These are phyloP conservation scores for Pseudogymnoascus sp. DNA, from an alignment of 2,329 filamentous ascomycete species.

Conservation along the genomic window DNA sequence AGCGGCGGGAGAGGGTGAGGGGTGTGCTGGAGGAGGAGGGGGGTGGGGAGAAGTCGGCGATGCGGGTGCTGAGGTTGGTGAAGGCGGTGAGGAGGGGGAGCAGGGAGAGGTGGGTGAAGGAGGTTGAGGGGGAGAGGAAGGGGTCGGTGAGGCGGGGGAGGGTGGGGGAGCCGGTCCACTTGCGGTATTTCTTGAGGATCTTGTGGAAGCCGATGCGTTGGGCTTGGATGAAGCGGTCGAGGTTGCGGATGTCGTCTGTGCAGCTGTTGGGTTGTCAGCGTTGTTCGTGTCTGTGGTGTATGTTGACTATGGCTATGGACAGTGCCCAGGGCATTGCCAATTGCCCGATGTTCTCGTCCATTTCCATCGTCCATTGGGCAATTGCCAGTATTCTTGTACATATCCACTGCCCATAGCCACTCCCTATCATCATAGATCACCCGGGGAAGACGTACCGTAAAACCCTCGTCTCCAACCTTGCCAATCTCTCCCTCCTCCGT, in stretches of 20 bases:
- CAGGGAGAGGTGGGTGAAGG: conserved; percentile 63
- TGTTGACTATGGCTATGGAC: not conserved
- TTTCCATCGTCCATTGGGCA: not conserved
- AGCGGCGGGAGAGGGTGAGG: conserved; percentile 23
- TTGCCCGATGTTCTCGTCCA: not conserved
- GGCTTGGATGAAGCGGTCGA: conserved; percentile 64
- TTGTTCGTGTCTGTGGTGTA: not conserved
- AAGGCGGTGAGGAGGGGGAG: conserved; percentile 41
- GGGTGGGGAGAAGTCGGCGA: conserved; percentile 40
- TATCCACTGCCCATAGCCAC: not conserved
- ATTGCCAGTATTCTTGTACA: not conserved
- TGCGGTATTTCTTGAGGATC: conserved; percentile 80
- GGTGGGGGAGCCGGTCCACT: conserved; percentile 69
- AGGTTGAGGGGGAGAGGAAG: conserved; percentile 57
- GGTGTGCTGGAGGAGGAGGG: conserved; percentile 35
- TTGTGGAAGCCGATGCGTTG: conserved; percentile 73
- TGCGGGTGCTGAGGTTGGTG: conserved; percentile 39
- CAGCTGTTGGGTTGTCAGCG: conserved; percentile 30
- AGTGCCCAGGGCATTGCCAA: not conserved
- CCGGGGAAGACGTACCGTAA: not conserved
- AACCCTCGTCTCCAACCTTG: conserved; percentile 3
- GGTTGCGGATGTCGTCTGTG: conserved; percentile 60
- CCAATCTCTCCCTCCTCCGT: not conserved
- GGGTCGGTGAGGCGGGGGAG: conserved; percentile 59
- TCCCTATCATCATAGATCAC: not conserved